These are phyloP conservation scores for Talaromyces albobiverticillius DNA, from an alignment of 2,329 filamentous ascomycete species.

Conservation along the genomic window DNA sequence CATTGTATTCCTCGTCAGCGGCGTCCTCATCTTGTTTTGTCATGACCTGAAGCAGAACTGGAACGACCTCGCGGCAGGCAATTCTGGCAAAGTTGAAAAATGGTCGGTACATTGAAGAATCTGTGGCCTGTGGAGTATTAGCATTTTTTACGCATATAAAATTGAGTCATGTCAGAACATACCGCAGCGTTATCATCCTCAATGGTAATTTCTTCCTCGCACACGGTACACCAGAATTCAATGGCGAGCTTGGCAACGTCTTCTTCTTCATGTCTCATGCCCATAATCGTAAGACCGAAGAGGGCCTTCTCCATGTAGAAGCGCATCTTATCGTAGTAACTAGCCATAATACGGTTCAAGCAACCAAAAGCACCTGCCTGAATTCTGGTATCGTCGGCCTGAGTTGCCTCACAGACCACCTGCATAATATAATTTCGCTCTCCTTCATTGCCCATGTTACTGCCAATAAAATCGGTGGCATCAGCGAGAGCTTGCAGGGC, in stretches of 20 bases:
- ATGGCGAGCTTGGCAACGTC: slow-evolving; percentile 97
- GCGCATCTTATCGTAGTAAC: slow-evolving; percentile 99
- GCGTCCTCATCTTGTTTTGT: slow-evolving; percentile 98
- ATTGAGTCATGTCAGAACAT: slow-evolving; percentile 24
- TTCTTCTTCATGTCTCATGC: slow-evolving; percentile 97
- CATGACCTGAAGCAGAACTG: slow-evolving; percentile 81
- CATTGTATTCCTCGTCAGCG: slow-evolving; percentile 94
- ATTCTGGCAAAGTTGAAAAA: slow-evolving; percentile 96
- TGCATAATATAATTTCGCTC: slow-evolving; percentile 99
- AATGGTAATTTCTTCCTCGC: slow-evolving; percentile 96
- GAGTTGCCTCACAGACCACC: slow-evolving; percentile 97
- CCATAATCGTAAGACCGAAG: slow-evolving; percentile 93
- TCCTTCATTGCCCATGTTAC: slow-evolving; percentile 98
- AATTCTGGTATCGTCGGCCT: slow-evolving; percentile 85
- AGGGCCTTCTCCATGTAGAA: slow-evolving; percentile 99
- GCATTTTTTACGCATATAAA: not conserved
- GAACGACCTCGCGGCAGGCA: slow-evolving; percentile 89
- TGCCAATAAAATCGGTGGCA: slow-evolving; percentile 94
- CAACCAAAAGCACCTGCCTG: slow-evolving; percentile 96
- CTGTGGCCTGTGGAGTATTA: slow-evolving; percentile 57
- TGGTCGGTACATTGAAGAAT: slow-evolving; percentile 77
- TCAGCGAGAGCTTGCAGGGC: slow-evolving; percentile 93
- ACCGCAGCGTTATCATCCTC: slow-evolving; percentile 92
- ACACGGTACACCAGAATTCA: slow-evolving; percentile 99
- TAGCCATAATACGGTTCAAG: slow-evolving; percentile 95